phyloP scores from a whole-genome alignment of 1,284 basidiomycete genomes.

The Trichosporon coremiiforme region DNA sequence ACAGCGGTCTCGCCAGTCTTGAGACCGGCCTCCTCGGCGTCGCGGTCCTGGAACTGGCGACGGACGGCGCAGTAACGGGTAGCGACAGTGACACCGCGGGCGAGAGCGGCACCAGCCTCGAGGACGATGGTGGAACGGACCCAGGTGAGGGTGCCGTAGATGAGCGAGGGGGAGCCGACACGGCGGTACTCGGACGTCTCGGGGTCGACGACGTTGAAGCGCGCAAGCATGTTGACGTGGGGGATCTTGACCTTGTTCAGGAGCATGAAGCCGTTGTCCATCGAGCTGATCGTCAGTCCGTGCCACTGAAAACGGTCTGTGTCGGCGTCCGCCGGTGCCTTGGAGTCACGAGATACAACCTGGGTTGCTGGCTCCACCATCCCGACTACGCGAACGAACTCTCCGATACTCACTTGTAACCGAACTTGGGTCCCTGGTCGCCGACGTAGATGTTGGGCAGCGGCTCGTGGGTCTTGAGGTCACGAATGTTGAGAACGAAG shows the following conservation, averaged over 20 bases:
- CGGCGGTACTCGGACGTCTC: constrained; percentile 55
- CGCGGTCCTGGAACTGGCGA: constrained; percentile 59
- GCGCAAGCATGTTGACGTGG: constrained; percentile 63
- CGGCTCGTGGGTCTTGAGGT: constrained; percentile 59
- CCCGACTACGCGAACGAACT: background rate
- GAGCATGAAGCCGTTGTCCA: constrained; percentile 60
- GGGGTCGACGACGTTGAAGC: constrained; percentile 61
- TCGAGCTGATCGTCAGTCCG: constrained; percentile 37
- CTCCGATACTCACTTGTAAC: constrained; percentile 57
- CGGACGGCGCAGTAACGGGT: constrained; percentile 61
- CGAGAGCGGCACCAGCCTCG: constrained; percentile 61
- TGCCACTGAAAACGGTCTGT: background rate
- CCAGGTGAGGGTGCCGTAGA: constrained; percentile 62
- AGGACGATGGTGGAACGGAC: constrained; percentile 63
- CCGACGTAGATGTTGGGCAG: constrained; percentile 62
- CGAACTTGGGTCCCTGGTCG: constrained; percentile 65
- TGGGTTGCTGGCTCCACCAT: no score
- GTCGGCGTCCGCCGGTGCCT: background rate
- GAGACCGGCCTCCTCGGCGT: constrained; percentile 54
- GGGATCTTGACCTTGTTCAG: constrained; percentile 64
- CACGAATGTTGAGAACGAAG: constrained; percentile 62
- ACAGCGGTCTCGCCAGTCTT: constrained; percentile 59
- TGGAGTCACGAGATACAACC: constrained; percentile 8
- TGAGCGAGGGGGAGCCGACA: constrained; percentile 61
- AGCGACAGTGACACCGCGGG: constrained; percentile 62